Evolutionary conservation across 176 grass and related monocot genomes (phyloP).

Genomic region (Pharus latifolius): DNA sequence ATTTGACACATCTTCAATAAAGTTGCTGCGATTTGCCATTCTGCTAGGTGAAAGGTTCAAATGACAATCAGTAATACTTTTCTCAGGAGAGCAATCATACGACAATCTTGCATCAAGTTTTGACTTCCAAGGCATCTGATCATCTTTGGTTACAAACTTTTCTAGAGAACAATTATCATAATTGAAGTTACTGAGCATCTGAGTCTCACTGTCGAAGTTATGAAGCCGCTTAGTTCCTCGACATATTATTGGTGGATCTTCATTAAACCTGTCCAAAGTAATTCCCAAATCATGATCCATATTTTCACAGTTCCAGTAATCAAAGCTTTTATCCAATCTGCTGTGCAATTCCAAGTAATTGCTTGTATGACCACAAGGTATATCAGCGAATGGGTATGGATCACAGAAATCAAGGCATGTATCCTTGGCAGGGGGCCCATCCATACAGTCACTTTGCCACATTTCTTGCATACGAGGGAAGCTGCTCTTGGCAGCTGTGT

Average conservation of each 20-base stretch:
- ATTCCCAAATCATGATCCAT: slow-evolving; percentile 8
- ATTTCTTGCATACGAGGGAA: slow-evolving; percentile 15
- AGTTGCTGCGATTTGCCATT: slow-evolving; percentile 5
- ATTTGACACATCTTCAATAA: slow-evolving; percentile 21
- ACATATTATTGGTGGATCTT: slow-evolving; percentile 26
- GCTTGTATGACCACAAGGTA: slow-evolving; percentile 19
- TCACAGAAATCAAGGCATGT: slow-evolving; percentile 19
- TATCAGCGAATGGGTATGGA: slow-evolving; percentile 17
- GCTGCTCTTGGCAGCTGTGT: slow-evolving; percentile 17
- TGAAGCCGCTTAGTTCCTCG: slow-evolving; percentile 23
- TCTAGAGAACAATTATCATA: not conserved
- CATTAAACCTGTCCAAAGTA: slow-evolving; percentile 20
- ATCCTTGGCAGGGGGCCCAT: slow-evolving; percentile 26
- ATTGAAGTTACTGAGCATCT: slow-evolving; percentile 19
- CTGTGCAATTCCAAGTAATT: not conserved
- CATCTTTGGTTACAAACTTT: slow-evolving; percentile 23
- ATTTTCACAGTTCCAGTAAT: slow-evolving; percentile 16
- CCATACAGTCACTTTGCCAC: slow-evolving; percentile 15
- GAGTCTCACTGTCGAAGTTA: slow-evolving; percentile 4
- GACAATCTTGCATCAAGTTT: slow-evolving; percentile 17
- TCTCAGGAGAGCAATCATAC: slow-evolving; percentile 22
- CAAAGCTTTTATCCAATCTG: slow-evolving; percentile 14
- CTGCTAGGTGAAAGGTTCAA: slow-evolving; percentile 2
- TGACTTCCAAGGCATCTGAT: slow-evolving; percentile 25
- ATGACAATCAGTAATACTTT: slow-evolving; percentile 9